Percentiles rank a stretch among this genome's conserved stretches.
These are phyloP conservation scores for Globisporangium barbulae DNA, from an alignment of 352 stramenopile genomes.

Conservation along the genomic window DNA sequence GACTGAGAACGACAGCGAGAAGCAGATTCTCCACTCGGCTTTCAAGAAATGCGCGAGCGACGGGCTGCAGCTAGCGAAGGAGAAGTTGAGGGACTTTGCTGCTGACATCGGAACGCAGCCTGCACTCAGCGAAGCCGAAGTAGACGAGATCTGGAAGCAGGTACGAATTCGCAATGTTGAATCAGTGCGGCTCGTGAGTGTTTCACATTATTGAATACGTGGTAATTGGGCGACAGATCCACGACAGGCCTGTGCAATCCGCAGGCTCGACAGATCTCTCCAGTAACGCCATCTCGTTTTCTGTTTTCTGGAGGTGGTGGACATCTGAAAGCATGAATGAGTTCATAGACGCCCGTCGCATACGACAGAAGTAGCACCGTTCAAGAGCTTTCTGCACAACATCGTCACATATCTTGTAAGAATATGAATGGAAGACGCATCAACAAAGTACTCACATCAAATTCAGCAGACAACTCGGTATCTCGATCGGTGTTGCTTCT, in stretches of 20 bases:
- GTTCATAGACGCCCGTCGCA: conserved; percentile 10
- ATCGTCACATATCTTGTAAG: not conserved
- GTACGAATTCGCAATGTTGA: not conserved
- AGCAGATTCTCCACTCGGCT: conserved; percentile 30
- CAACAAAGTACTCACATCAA: conserved; percentile 3
- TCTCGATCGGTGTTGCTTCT: conserved; percentile 3
- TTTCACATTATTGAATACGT: not conserved
- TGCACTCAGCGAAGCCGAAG: conserved; percentile 30
- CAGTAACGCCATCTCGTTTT: conserved; percentile 26
- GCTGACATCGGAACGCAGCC: conserved; percentile 27
- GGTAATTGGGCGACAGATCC: conserved; percentile 4
- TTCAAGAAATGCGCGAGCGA: conserved; percentile 27
- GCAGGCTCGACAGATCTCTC: not conserved
- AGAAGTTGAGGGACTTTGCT: conserved; percentile 34
- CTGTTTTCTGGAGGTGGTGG: conserved; percentile 57
- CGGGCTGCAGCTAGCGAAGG: conserved; percentile 22
- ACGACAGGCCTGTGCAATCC: not conserved
- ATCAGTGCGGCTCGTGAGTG: not conserved
- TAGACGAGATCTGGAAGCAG: conserved; percentile 56
- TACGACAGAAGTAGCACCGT: conserved; percentile 1
- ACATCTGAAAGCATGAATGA: conserved; percentile 37
- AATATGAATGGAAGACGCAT: not conserved
- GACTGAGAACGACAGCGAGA: conserved; percentile 23
- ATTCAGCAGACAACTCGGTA: not conserved
- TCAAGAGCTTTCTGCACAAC: not conserved